phyloP scores from a whole-genome alignment of 768 basidiomycete genomes.

The Termitomyces sp. region DNA sequence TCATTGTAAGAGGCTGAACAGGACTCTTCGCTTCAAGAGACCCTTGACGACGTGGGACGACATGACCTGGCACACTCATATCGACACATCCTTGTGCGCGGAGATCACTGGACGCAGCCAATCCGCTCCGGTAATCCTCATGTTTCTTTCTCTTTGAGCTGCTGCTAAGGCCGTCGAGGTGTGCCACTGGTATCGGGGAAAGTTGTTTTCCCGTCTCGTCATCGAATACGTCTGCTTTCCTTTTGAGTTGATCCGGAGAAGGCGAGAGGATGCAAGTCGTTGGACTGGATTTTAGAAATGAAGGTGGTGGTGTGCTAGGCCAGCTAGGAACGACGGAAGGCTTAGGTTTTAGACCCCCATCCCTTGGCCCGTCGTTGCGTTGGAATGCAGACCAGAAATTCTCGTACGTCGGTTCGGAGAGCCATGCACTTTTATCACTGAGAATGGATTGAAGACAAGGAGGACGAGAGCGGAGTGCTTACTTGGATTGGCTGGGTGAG shows the following conservation, averaged over 20 bases:
- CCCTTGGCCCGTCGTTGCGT: background rate
- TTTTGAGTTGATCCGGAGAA: background rate
- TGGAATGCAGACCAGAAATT: slow-evolving; percentile 4
- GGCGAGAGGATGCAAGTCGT: too few relatives aligned
- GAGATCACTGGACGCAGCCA: background rate
- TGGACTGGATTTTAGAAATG: background rate
- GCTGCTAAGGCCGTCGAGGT: background rate
- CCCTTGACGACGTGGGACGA: too few relatives aligned
- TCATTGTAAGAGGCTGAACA: background rate
- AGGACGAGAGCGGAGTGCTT: background rate
- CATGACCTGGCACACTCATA: too few relatives aligned
- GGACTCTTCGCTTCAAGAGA: background rate
- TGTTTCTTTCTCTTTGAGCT: background rate
- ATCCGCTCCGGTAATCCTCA: too few relatives aligned
- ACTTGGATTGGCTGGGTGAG: background rate
- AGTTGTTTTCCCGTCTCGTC: background rate
- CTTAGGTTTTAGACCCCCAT: background rate
- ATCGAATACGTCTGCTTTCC: background rate
- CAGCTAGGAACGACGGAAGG: background rate
- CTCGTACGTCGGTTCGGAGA: background rate
- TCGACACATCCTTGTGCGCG: background rate
- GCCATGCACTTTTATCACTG: background rate
- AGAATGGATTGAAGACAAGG: background rate
- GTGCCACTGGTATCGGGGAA: too few relatives aligned
- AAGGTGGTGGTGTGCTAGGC: background rate